Base-by-base conservation (phyloP, 2,329 filamentous ascomycete genomes). In the Talaromyces atroroseus region DNA sequence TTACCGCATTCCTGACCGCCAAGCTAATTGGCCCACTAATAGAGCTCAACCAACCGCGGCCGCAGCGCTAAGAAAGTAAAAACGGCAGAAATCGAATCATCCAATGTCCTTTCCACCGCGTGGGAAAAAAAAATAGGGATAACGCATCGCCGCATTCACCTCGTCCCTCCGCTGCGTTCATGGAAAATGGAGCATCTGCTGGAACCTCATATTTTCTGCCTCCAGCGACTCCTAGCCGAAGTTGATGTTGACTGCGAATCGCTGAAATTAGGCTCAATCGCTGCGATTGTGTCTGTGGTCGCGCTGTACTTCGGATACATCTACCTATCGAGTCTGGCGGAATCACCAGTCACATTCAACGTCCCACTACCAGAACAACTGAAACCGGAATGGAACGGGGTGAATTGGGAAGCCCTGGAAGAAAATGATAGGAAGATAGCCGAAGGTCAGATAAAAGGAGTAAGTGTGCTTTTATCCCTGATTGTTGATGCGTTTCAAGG, bases 371-470 rank as follows among this genome's bases (percentile, higher is more conserved):
- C 73, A 0, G 54, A 63, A 1, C 71, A 74, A 47, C 59, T 75
- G 34, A 65, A 65, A 24, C 58, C 66, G 1, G 62, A 66, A 45
- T 67, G 66, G 62, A 49, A 59, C 0, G 69, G 68, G 1, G 66
- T 63, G 54, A 64, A 66, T 12, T 75, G 73, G 73, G 70, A 70
- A 18, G 68, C 71, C 21, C 61, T 69, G 29, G 59, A 65, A 26
- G 69, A 65, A 10, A 60, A 66, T 47, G 66, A 70, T 56, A 72
- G 65, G 61, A 63, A 62, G 38, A 65, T 75, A 20, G 54, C 74
- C 50, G 66, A 73, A 53, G 67, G 66, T n/a, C 73, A 75, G 59
- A 63, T 66, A 54, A 64, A 66, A 21, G 72, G 73, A 48, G 73
- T 75, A 59, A 65, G 72, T 68, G 29, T 7, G 20, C 42, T 18